Evolutionary conservation across 1,139 yeast species (phyloP).

Genomic region (Suhomyces wounanorum): DNA sequence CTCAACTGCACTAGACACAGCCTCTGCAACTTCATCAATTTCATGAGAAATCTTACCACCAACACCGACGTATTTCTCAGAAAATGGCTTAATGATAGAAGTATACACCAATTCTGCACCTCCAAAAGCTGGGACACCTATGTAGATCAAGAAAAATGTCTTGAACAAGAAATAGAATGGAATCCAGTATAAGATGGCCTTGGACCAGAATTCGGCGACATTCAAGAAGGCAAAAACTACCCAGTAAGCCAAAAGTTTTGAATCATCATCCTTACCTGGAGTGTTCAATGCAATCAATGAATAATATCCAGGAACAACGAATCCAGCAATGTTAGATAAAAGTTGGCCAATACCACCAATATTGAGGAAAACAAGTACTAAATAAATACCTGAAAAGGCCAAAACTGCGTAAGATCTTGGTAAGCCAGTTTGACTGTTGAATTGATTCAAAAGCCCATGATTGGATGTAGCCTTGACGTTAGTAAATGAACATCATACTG

Average conservation of each 20-base stretch:
- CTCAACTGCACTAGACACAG: constrained; percentile 47
- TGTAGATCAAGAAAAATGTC: constrained; percentile 83
- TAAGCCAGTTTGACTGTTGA: constrained; percentile 67
- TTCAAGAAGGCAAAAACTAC: constrained; percentile 91
- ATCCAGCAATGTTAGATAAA: constrained; percentile 88
- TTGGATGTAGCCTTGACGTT: constrained; percentile 38
- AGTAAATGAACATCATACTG: constrained; percentile 1
- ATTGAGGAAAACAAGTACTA: constrained; percentile 79
- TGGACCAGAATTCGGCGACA: constrained; percentile 94
- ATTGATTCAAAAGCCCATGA: constrained; percentile 48
- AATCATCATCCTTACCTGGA: constrained; percentile 66
- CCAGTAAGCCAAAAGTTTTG: constrained; percentile 92
- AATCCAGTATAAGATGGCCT: constrained; percentile 87
- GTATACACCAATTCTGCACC: constrained; percentile 79
- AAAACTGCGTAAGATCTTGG: constrained; percentile 88
- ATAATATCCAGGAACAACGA: constrained; percentile 86
- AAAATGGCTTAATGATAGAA: constrained; percentile 67
- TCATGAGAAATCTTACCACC: constrained; percentile 23
- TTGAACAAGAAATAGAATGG: constrained; percentile 96
- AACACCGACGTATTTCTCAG: constrained; percentile 56
- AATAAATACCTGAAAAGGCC: constrained; percentile 64
- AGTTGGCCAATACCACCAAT: constrained; percentile 94
- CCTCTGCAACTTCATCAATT: constrained; percentile 51
- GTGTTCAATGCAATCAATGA: constrained; percentile 86
- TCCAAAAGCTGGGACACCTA: constrained; percentile 83